These are phyloP conservation scores for Hyaloperonospora brassicae DNA, from an alignment of 352 stramenopile genomes.

Conservation along the genomic window DNA sequence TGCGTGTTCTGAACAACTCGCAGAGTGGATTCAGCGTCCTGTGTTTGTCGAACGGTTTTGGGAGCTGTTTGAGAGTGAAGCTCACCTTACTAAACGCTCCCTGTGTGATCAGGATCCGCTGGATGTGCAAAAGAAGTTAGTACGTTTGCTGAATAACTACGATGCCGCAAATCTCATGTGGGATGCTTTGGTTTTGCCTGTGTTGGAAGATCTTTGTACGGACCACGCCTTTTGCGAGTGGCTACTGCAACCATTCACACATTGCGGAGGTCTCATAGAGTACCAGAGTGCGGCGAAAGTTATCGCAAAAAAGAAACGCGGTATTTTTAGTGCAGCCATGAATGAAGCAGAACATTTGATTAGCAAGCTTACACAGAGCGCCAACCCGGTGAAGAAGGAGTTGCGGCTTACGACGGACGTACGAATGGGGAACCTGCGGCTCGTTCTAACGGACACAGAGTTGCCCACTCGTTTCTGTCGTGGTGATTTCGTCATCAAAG, in stretches of 20 bases:
- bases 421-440: conserved; percentile 52
- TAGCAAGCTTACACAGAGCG: conserved; percentile 33
- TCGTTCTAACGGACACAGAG: conserved; percentile 52
- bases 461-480: conserved; percentile 46
- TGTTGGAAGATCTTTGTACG: conserved; percentile 31
- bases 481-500: conserved; percentile 55
- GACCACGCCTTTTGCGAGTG: conserved; percentile 40
- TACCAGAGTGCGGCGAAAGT: conserved; percentile 58
- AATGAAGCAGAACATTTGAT: conserved; percentile 48
- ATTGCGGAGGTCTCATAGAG: conserved; percentile 61
- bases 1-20: conserved; percentile 36
- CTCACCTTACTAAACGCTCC: conserved; percentile 31
- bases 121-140: conserved; percentile 65
- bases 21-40: conserved; percentile 36
- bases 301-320: conserved; percentile 57
- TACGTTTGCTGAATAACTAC: conserved; percentile 64
- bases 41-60: conserved; percentile 50
- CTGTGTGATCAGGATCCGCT: conserved; percentile 37
- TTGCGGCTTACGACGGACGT: conserved; percentile 51
- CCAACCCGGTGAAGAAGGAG: conserved; percentile 42
- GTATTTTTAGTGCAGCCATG: conserved; percentile 52
- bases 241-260: conserved; percentile 50
- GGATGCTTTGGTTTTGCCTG: conserved; percentile 45
- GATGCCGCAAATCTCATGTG: conserved; percentile 55
- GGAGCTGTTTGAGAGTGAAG: conserved; percentile 53